Evolutionary conservation across 2,329 filamentous ascomycete genomes (phyloP).

Genomic region (Cladosporium sp.): DNA sequence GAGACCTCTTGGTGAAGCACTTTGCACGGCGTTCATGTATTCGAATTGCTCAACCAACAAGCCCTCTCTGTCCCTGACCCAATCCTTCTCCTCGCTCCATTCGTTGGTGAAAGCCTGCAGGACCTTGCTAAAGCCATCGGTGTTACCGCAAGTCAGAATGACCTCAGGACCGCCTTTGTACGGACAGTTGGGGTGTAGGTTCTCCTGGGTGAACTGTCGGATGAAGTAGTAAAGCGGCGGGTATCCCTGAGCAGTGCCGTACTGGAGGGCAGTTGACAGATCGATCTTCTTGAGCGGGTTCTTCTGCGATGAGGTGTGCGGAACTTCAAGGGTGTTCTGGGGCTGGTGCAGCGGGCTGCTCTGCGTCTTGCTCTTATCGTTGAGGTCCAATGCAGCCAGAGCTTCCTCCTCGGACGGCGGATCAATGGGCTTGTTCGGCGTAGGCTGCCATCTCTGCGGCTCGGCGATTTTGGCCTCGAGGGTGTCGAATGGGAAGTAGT

Average conservation of each 20-base stretch:
- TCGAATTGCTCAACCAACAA: constrained; percentile 74
- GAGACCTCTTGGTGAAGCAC: constrained; percentile 60
- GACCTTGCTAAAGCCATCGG: constrained; percentile 76
- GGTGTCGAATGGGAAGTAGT: constrained; percentile 85
- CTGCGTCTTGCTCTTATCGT: constrained; percentile 14
- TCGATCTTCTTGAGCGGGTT: constrained; percentile 69
- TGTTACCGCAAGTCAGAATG: constrained; percentile 72
- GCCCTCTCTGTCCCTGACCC: constrained; percentile 63
- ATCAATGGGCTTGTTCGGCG: constrained; percentile 55
- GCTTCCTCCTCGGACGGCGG: constrained; percentile 35
- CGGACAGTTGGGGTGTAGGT: constrained; percentile 74
- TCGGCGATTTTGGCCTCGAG: constrained; percentile 74
- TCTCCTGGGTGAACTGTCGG: constrained; percentile 67
- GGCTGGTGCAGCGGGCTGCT: constrained; percentile 30
- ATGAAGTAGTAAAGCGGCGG: constrained; percentile 72
- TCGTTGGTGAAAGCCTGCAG: constrained; percentile 69
- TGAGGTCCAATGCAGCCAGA: constrained; percentile 15
- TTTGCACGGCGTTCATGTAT: constrained; percentile 70
- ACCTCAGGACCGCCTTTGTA: constrained; percentile 72
- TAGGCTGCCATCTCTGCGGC: constrained; percentile 67
- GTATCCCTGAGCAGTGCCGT: constrained; percentile 76
- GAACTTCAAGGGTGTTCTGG: constrained; percentile 54
- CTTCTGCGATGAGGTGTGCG: constrained; percentile 55
- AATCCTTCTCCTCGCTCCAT: constrained; percentile 65
- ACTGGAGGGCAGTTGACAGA: constrained; percentile 75